Evolutionary conservation across 2,329 filamentous ascomycete species (phyloP), one percentile per base, ranked within the genome.

Genomic region (Hymenoscyphus fraxineus): DNA sequence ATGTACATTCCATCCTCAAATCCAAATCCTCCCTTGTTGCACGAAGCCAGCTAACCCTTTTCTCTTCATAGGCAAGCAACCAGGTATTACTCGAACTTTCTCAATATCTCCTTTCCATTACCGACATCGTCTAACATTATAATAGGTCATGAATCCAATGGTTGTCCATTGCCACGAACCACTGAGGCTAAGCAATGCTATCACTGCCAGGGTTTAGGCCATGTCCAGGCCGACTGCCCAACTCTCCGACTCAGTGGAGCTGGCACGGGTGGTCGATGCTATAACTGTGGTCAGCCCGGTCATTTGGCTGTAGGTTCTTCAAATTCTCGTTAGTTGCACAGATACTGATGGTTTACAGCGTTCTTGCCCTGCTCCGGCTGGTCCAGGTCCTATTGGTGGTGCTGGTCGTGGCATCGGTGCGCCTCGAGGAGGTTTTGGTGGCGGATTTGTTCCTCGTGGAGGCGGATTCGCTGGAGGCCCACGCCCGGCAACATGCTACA

Each of bases 121-220:
- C 64, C 57, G 6, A 35, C 39, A 41, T 35, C 13, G 27, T 68
- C 67, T 72, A 60, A 72, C 59, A 59, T 58, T 32, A 54, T 27
- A 57, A 70, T 75, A 87, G 90, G 92, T 78, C 95, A 99, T 80
- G 95, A 99, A 83, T 98, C 94, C 71, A 98, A 96, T 82, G 91
- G 90, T 79, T 99, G 95, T 85, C 95, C 95, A 73, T 89, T 94
- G 76, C 95, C 95, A 75, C 90, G 95, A 79, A 97, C 94, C 67
- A 97, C 95, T 70, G 95, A 99, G 82, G 93, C 93, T 61, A 99
- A 99, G 88, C 95, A 99, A 85, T 99, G 95, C 87, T 99, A 99
- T 80, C 95, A 98, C 82, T 99, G 95, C 85, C 95, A 98, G 83
- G 95, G 95, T 65, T 87, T 98, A 67, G 95, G 95, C 71, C 95